Base-by-base conservation (phyloP, 2,329 filamentous ascomycete species). In the Coleophoma crateriformis region DNA sequence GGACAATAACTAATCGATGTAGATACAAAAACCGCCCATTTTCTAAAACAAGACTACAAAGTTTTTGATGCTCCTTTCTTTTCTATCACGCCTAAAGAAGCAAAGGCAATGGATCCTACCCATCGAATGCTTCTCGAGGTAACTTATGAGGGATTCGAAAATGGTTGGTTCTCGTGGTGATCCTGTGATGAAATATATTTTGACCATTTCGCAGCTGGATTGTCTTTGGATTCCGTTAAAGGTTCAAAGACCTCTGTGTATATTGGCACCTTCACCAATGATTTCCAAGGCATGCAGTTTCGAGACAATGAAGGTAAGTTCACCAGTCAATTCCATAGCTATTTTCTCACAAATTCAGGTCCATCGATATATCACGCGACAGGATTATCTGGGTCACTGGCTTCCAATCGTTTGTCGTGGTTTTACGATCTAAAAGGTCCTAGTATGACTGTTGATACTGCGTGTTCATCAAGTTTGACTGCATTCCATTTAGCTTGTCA, bases 81-180 rank as follows among this genome's bases (percentile, higher is more conserved):
- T 77, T 88, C 88, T 68, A 89, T 91, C 82, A 89, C 85, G 32
- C 85, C 86, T 7, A 81, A 84, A 56, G 86, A 90, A 67, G 87
- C 87, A 34, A 78, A 81, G 46, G 84, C 89, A 62, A 88, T 85
- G 2, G 87, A 90, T 61, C 87, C 87, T 1, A 87, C 88, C 77
- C 86, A 89, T 64, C 78, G 87, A 56, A 74, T 90, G 58, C 84
- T 85, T 3, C 70, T 91, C 33, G 81, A 84, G 13, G 88, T 85
- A 2, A 85, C 85, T 0, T 90, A 89, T 58, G 87, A 90, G 62
- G 87, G 87, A 14, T 35, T 60, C 32, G 58, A 60, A 32, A 49
- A 49, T 43, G 51, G 52, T 17, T 57, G 54, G 22, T 42, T 50
- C 13, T 50, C 49, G 27, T 20, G 3, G 20, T 43, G 20, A 17